phyloP scores from a whole-genome alignment of 768 basidiomycete species.

The Suillus ampliporus region DNA sequence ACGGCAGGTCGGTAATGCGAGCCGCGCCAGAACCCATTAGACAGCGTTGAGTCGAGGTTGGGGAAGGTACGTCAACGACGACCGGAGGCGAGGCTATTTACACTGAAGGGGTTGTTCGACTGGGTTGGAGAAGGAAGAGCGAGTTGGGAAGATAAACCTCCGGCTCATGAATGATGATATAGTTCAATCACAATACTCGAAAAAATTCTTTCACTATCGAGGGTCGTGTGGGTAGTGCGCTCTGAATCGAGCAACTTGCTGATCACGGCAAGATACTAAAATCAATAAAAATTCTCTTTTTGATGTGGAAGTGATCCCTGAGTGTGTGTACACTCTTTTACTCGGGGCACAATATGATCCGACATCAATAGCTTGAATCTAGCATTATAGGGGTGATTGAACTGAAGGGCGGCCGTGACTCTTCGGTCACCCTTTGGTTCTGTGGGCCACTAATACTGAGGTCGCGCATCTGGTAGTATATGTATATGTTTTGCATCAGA shows the following conservation, averaged over 20 bases:
- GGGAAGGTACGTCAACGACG: not conserved
- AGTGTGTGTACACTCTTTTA: not conserved
- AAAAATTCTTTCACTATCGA: slow-evolving; percentile 17
- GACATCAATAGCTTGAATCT: not conserved
- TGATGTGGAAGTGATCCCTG: slow-evolving; percentile 4
- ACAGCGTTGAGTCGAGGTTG: not conserved
- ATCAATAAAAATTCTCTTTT: not conserved
- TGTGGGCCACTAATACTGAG: not conserved
- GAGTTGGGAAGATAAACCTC: not conserved
- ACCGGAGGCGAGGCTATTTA: not conserved
- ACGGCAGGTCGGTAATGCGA: slow-evolving; percentile 49
- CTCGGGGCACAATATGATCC: not conserved
- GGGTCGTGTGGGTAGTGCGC: slow-evolving; percentile 13
- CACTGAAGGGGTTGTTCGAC: not conserved
- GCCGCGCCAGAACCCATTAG: slow-evolving; percentile 2
- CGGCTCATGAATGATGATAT: slow-evolving; percentile 9
- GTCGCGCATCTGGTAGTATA: not conserved
- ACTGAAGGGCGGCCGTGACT: not conserved
- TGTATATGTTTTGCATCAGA: not conserved
- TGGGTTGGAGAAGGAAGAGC: slow-evolving; percentile 10
- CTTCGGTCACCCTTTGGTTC: not conserved
- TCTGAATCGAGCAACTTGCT: slow-evolving; percentile 13
- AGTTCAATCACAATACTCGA: slow-evolving; percentile 10
- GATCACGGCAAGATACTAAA: slow-evolving; percentile 9
- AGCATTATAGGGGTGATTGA: not conserved